Evolutionary conservation across 2,329 filamentous ascomycete genomes (phyloP).

Genomic region (Davidsoniella neocaledoniae): DNA sequence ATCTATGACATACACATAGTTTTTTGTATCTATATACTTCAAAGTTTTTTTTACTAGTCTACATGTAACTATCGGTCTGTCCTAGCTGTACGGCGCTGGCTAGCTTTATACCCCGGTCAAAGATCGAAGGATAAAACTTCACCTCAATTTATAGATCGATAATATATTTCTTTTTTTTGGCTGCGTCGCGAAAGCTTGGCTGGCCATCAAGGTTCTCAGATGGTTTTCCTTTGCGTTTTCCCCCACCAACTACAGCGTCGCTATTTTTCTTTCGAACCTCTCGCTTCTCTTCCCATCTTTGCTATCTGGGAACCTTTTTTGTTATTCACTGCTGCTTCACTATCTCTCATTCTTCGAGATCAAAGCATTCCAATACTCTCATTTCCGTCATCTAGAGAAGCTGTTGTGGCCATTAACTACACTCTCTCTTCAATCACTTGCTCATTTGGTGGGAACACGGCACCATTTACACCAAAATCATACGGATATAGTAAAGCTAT

Average conservation of each 20-base stretch:
- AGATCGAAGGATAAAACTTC: neutral
- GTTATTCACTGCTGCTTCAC: no score
- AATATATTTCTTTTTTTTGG: neutral
- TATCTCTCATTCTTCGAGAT: no score
- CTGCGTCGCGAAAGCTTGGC: neutral
- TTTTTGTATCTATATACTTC: no score
- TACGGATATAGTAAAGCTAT: neutral
- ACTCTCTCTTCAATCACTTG: neutral
- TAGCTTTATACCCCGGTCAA: no score
- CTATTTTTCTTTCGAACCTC: neutral
- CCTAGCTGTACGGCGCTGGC: no score
- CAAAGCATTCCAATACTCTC: no score
- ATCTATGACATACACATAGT: no score
- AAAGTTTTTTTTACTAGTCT: no score
- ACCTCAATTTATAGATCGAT: neutral
- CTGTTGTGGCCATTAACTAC: no score
- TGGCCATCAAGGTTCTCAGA: slow-evolving; percentile 11
- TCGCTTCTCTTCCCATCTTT: neutral
- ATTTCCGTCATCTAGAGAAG: no score
- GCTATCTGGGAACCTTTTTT: neutral
- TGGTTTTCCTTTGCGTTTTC: neutral
- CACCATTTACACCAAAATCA: neutral
- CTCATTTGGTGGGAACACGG: neutral
- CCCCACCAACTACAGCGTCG: neutral
- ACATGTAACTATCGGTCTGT: no score